Evolutionary conservation across 306 rosid species (phyloP), one percentile per base, ranked within the genome.

Genomic region (Malus orientalis): DNA sequence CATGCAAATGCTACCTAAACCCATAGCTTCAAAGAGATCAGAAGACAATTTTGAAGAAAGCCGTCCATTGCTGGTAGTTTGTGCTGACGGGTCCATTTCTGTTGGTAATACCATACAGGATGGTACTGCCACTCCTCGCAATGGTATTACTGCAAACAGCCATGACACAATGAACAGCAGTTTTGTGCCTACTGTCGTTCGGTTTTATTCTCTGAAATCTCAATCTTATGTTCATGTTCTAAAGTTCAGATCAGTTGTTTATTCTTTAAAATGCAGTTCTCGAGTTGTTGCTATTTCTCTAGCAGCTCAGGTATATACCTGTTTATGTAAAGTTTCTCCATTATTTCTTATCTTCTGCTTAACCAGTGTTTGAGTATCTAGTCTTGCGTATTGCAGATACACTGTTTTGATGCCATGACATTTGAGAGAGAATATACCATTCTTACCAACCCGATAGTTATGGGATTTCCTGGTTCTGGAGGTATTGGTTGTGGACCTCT

Each of bases 1-100:
- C 69, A 85, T 96, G 97, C 97, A 96, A 96, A 83, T 90, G 88
- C 81, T 96, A 67, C 98, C 98, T 33, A 96, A 88, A 82, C 96
- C 96, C 71, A 66, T 89, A 55, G 75, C 81, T 40, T 87, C 89
- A 20, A 93, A 89, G 81, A 87, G 81, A 77, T 73, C 82, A 11
- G 93, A 82, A 67, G 93, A 89, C 83, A 89, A 86, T 82, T 91
- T 88, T 78, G 85, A 86, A 22, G 87, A 84, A 74, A 85, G 87
- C 67, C 93, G 91, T 45, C 99, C 97, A 0, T 72, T 96, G 80
- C 75, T 96, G 78, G 94, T 81, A 22, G 90, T 96, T 63, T 96
- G 97, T 85, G 82, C 89, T 14, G 93, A 87, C 76, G 93, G 96
- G 29, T 84, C 89, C 86, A 75, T 84, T 78, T 83, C 93, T 40